Conservation (phyloP, 108 stramenopile species). For the Skeletonema grethae region DNA sequence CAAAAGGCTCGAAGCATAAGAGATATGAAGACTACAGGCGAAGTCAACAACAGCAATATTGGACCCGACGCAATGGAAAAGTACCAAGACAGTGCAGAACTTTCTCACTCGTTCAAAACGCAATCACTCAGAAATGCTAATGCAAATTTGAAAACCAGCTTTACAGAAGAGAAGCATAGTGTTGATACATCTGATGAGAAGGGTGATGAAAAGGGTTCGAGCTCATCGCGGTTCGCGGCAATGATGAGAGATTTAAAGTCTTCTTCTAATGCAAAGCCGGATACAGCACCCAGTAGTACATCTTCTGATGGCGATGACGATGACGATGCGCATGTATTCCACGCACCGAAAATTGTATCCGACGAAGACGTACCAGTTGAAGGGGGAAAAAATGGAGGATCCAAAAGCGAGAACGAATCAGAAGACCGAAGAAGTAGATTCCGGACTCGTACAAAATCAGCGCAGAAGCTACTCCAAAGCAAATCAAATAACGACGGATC, state of each 20-base stretch:
- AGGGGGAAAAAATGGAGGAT: neutral
- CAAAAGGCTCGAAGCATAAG: neutral
- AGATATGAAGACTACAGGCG: neutral
- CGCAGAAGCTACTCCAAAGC: neutral
- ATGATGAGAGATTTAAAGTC: constrained; percentile 24
- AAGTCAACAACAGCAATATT: neutral
- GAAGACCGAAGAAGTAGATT: constrained; percentile 5
- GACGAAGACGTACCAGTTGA: neutral
- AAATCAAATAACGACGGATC: neutral
- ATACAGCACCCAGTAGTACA: neutral
- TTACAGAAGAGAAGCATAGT: neutral
- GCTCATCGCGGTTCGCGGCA: constrained; percentile 17
- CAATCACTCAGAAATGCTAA: constrained; percentile 14
- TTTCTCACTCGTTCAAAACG: constrained; percentile 7
- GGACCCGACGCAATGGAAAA: neutral
- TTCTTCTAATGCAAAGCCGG: neutral
- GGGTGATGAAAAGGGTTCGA: neutral
- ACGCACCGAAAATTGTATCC: constrained; percentile 21
- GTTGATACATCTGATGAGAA: neutral
- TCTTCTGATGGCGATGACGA: neutral
- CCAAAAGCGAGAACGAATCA: neutral
- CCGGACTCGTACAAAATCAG: neutral
- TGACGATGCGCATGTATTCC: constrained; percentile 24
- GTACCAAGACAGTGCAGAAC: neutral
- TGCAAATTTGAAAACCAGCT: constrained; percentile 2